Base-by-base conservation (phyloP, 148 eudicot species). In the Chenopodium album region DNA sequence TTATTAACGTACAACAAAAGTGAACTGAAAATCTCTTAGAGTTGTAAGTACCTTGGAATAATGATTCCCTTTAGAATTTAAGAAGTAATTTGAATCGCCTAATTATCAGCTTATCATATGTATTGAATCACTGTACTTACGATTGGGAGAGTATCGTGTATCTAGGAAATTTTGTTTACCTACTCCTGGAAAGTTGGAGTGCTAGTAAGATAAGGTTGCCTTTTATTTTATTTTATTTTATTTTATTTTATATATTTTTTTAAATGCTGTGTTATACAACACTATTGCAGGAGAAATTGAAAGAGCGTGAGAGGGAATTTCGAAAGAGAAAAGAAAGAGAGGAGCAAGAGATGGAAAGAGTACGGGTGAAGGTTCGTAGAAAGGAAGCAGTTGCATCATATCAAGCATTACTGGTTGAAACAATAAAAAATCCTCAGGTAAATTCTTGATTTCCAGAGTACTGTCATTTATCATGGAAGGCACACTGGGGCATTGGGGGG, bases 311-410 rank as follows among this genome's bases (percentile, higher is more conserved):
- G 81, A 84, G 98, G 81, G 94, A 89, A 76, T 48, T 88, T 67
- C 89, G 98, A 73, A 96, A 96, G 82, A 89, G 99, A 81, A 96
- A 96, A 87, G 99, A 94, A 86, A 86, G 99, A 85, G 99, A 96
- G 83, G 99, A 94, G 87, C 98, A 91, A 84, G 99, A 96, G 86
- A 91, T 96, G 88, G 99, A 96, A 88, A 91, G 99, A 86, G 91
- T 96, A 76, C 89, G 92, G 64, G 78, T 84, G 70, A 96, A 96
- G 90, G 95, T 97, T 88, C 93, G 90, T 48, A 87, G 97, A 85
- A 96, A 94, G 87, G 99, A 92, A 84, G 98, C 95, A 50, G 88
- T 92, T 71, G 90, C 94, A 78, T 91, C 97, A 63, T 96, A 91
- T 90, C 98, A 96, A 86, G 99, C 99, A 68, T 86, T 96, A 85